Evolutionary conservation across 106 monocot genomes (phyloP).

Genomic region (Dendrobium officinale): DNA sequence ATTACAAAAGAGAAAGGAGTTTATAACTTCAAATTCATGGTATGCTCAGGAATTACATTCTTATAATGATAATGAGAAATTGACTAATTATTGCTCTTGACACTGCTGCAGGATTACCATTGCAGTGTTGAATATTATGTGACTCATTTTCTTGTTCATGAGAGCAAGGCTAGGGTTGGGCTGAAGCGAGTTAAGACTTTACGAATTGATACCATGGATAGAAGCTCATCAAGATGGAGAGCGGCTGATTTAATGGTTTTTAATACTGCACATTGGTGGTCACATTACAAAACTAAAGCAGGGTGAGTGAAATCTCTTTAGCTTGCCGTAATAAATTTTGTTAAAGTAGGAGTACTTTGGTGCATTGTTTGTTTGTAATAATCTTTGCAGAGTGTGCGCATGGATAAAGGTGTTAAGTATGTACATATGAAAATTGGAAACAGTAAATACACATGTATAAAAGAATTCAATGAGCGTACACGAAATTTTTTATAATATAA

Average conservation of each 20-base stretch:
- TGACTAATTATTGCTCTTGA: slow-evolving; percentile 8
- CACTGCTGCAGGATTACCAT: slow-evolving; percentile 62
- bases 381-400: too few species aligned
- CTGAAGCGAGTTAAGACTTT: slow-evolving; percentile 45
- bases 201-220: slow-evolving; percentile 69
- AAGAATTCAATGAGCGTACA: too few species aligned
- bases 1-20: slow-evolving; percentile 71
- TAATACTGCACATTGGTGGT: slow-evolving; percentile 96
- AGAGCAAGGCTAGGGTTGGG: slow-evolving; percentile 68
- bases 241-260: slow-evolving; percentile 84
- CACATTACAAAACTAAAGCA: slow-evolving; percentile 78
- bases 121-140: slow-evolving; percentile 92
- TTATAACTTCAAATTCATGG: slow-evolving; percentile 76
- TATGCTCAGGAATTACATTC: slow-evolving; percentile 9
- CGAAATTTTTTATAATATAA: too few species aligned
- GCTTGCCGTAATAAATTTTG: neutral
- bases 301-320: slow-evolving; percentile 45
- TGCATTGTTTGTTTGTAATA: neutral
- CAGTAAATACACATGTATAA: too few species aligned
- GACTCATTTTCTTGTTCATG: slow-evolving; percentile 80
- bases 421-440: too few species aligned
- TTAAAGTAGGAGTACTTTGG: neutral
- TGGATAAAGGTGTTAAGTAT: too few species aligned
- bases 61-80: neutral
- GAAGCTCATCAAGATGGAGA: slow-evolving; percentile 77